Percentiles rank a stretch among this genome's conserved stretches.
phyloP scores from a whole-genome alignment of 2,329 filamentous ascomycete genomes.

The Pestalotiopsis sp. region DNA sequence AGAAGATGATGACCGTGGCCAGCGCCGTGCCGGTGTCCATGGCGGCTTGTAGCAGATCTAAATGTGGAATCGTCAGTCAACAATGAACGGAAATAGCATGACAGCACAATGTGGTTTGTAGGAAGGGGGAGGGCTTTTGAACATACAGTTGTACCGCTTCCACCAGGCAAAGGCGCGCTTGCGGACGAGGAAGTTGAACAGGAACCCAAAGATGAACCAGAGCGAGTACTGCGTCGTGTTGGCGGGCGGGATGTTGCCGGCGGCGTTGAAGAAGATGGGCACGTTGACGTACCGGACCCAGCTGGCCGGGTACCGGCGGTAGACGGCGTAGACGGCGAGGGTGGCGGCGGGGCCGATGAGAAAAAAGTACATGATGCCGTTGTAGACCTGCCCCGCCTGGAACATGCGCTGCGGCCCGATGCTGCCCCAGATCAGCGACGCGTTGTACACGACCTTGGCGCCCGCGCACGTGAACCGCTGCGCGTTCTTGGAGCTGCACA shows the following conservation, averaged over 20 bases:
- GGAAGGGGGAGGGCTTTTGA: background rate
- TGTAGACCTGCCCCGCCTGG: conserved; percentile 31
- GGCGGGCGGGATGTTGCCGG: conserved; percentile 34
- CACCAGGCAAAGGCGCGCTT: conserved; percentile 33
- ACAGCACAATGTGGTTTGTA: too few species aligned
- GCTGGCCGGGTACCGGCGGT: conserved; percentile 31
- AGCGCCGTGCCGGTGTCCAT: conserved; percentile 37
- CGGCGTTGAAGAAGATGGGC: conserved; percentile 35
- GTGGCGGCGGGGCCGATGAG: conserved; percentile 35
- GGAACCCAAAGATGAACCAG: conserved; percentile 34
- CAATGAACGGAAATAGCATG: background rate
- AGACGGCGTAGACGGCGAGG: conserved; percentile 28
- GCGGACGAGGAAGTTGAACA: conserved; percentile 33
- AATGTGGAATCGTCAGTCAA: background rate
- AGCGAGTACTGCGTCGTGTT: conserved; percentile 33
- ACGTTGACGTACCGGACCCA: conserved; percentile 36
- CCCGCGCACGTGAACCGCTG: conserved; percentile 35
- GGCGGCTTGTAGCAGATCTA: conserved; percentile 28
- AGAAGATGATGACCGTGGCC: conserved; percentile 34
- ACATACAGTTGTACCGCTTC: conserved; percentile 34
- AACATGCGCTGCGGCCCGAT: conserved; percentile 36
- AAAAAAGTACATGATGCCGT: conserved; percentile 34
- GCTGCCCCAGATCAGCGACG: conserved; percentile 35
- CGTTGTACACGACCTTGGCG: conserved; percentile 35
- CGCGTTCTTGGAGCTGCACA: conserved; percentile 31